Evolutionary conservation across 192 early-diverging fungal species (phyloP).

Genomic region (Kickxella alabastrina): DNA sequence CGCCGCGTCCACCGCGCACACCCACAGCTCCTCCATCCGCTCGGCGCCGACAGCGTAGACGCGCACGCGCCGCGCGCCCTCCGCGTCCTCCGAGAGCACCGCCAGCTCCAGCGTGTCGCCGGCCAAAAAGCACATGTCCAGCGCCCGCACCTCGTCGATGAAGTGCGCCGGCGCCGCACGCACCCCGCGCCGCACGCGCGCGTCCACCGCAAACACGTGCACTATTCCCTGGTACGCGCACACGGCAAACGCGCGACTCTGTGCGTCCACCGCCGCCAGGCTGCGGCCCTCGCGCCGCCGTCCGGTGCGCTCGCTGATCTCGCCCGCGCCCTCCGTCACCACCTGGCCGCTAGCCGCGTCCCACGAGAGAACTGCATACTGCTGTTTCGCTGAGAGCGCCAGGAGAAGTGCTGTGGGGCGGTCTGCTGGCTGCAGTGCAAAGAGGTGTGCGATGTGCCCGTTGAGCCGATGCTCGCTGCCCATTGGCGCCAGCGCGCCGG

Average conservation of each 20-base stretch:
- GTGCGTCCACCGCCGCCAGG: constrained; percentile 58
- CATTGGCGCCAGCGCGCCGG: constrained; percentile 55
- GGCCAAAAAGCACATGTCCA: constrained; percentile 38
- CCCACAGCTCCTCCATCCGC: constrained; percentile 17
- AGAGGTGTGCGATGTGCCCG: constrained; percentile 63
- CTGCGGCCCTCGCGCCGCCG: constrained; percentile 53
- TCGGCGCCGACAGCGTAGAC: constrained; percentile 20
- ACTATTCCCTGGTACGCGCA: constrained; percentile 68
- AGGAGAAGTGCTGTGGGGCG: constrained; percentile 61
- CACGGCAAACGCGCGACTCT: constrained; percentile 52
- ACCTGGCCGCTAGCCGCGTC: constrained; percentile 47
- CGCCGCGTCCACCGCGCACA: constrained; percentile 9
- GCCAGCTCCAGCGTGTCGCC: constrained; percentile 18
- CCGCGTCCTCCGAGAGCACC: constrained; percentile 43
- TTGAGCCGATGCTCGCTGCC: constrained; percentile 62
- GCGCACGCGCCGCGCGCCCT: constrained; percentile 28
- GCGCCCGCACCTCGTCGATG: constrained; percentile 40
- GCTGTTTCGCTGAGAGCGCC: constrained; percentile 61
- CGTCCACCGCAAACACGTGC: constrained; percentile 59
- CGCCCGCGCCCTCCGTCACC: constrained; percentile 64
- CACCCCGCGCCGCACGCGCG: constrained; percentile 23
- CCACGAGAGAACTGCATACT: constrained; percentile 71
- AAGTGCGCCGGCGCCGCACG: constrained; percentile 20
- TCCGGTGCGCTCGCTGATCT: constrained; percentile 56
- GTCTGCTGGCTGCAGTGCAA: constrained; percentile 29